phyloP scores from a whole-genome alignment of 106 monocot genomes.

The Triglochin maritima region DNA sequence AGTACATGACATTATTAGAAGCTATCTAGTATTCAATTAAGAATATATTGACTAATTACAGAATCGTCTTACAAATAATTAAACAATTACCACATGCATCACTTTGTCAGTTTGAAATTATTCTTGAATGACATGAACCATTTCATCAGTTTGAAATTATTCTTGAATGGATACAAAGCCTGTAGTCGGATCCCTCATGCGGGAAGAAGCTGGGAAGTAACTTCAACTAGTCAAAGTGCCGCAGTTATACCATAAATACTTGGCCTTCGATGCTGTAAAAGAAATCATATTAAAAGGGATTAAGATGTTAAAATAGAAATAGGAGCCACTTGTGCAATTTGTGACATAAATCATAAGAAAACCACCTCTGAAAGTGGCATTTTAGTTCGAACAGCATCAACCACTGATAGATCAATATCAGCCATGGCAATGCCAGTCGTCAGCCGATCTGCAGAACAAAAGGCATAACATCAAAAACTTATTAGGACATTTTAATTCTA shows the following conservation, averaged over 20 bases:
- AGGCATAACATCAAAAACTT: neutral
- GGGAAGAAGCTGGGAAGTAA: too few species aligned
- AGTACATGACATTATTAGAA: too few species aligned
- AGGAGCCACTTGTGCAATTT: neutral
- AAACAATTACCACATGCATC: too few species aligned
- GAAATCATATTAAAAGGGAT: neutral
- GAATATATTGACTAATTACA: too few species aligned
- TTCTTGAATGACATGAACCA: too few species aligned
- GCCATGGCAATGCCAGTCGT: constrained; percentile 72
- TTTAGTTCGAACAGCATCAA: constrained; percentile 61
- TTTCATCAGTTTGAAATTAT: too few species aligned
- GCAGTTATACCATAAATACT: constrained; percentile 10
- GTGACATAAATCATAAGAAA: neutral
- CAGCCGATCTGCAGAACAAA: constrained; percentile 44
- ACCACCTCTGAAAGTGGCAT: constrained; percentile 70
- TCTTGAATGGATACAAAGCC: too few species aligned
- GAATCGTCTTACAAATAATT: too few species aligned
- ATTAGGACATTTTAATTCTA: too few species aligned
- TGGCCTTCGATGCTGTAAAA: constrained; percentile 38
- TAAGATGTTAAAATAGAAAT: neutral
- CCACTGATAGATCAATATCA: constrained; percentile 53
- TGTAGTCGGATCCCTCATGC: too few species aligned
- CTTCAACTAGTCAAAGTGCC: neutral
- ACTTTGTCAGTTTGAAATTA: too few species aligned
- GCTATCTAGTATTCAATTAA: too few species aligned